A percentile compares a stretch with the other conserved stretches of the same genome.
Evolutionary conservation across 768 basidiomycete species (phyloP).

Genomic region (Tulasnella sp.): DNA sequence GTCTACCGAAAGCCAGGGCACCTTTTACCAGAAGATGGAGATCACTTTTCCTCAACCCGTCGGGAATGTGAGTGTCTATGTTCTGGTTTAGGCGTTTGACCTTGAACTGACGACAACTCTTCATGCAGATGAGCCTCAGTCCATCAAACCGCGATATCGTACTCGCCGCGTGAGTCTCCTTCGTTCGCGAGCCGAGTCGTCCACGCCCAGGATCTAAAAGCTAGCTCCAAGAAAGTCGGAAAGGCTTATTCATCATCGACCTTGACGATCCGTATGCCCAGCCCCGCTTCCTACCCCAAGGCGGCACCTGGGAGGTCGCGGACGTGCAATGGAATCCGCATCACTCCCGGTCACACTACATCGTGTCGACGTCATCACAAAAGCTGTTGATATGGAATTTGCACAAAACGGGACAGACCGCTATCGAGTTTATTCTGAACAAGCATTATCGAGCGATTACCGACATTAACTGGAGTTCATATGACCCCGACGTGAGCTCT

Average conservation of each 20-base stretch:
- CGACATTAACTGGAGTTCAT: constrained; percentile 94
- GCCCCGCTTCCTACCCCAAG: constrained; percentile 91
- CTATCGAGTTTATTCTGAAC: constrained; percentile 73
- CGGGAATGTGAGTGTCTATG: constrained; percentile 10
- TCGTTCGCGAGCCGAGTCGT: background rate
- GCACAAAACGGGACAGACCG: constrained; percentile 55
- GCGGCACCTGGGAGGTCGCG: constrained; percentile 91
- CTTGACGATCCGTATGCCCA: constrained; percentile 75
- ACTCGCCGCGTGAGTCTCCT: constrained; percentile 62
- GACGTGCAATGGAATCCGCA: constrained; percentile 93
- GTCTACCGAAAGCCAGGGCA: background rate
- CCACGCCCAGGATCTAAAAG: background rate
- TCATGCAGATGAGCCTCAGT: constrained; percentile 80
- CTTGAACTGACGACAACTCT: background rate
- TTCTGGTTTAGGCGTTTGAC: background rate
- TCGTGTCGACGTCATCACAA: constrained; percentile 80
- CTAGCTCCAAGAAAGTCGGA: constrained; percentile 38
- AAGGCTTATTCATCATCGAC: constrained; percentile 92
- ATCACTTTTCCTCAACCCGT: constrained; percentile 14
- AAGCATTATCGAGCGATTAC: constrained; percentile 94
- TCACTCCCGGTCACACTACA: constrained; percentile 58
- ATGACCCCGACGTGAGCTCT: constrained; percentile 47
- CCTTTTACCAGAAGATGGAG: constrained; percentile 10
- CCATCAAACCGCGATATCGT: constrained; percentile 82
- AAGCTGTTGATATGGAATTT: constrained; percentile 95